Evolutionary conservation across 257 asterid species (phyloP), one percentile per base, ranked within the genome.

Genomic region (Solanum gracilifrons): DNA sequence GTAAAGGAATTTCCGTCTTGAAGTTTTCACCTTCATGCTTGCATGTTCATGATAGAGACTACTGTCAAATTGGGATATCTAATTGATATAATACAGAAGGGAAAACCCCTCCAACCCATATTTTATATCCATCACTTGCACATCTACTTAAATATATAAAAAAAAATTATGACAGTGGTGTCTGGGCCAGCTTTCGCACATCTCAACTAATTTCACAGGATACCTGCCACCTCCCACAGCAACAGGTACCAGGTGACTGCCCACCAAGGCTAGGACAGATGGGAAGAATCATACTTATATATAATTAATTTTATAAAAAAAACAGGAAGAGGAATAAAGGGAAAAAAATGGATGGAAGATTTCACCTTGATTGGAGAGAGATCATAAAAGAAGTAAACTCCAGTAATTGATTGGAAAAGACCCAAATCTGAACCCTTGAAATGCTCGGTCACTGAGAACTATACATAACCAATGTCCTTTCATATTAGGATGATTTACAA

Each of bases 401-500:
- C 99, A 11, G 98, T 98, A 87, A 89, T 92, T 62, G 97, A 85
- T 86, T 93, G 92, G 88, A 91, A 90, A 71, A 32, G 93, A 88
- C 95, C 98, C 86, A 41, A 76, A 68, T 96, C 97, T 33, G 95
- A 58, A 89, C 89, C 90, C 93, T 93, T 97, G 90, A 90, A 97
- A 92, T 96, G 98, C 89, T 97, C 98, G 0, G 99, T 97, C 86
- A 95, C 99, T n/a, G 99, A 97, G 94, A 97, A 97, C 99, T 97
- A 93, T 71, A 90, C 71, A 86, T 88, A 66, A 79, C n/a, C 87
- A 82, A 79, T 73, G 85, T 62, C 13, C 62, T 82, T 41, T 88
- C 36, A 86, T 11, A 48, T 39, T 32, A 83, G 27, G 39, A 89
- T 71, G 51, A 21, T 37, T 60, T 85, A 15, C 11, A 55, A 72